These are phyloP conservation scores for Kurtzmaniella fragi DNA, from an alignment of 805 yeast species.

Conservation along the genomic window DNA sequence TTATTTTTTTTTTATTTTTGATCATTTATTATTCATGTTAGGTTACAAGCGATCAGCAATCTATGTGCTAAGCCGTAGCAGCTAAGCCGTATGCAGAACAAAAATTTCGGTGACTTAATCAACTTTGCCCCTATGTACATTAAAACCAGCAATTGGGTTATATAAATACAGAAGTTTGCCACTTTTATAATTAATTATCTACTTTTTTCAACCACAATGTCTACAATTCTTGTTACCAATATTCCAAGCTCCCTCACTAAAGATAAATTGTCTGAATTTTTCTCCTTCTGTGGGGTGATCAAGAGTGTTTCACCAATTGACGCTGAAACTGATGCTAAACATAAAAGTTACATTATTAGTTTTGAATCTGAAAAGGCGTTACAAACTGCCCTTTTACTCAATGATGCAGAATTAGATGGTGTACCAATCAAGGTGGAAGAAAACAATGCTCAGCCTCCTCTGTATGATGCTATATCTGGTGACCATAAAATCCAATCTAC, in stretches of 20 bases:
- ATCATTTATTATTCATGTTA: no score
- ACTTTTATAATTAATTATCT: no score
- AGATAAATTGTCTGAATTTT: constrained; percentile 57
- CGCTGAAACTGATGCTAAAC: constrained; percentile 19
- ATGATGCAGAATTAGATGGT: constrained; percentile 71
- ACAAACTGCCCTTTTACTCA: constrained; percentile 62
- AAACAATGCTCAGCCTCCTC: constrained; percentile 8
- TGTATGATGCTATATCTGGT: constrained; percentile 14
- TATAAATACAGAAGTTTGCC: no score
- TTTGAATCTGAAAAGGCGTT: constrained; percentile 60
- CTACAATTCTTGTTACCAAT: constrained; percentile 50
- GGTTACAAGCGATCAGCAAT: no score
- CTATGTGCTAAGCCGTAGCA: no score
- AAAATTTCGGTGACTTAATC: no score
- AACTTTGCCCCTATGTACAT: no score
- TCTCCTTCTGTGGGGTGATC: constrained; percentile 66
- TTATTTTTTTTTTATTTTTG: no score
- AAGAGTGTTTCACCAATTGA: constrained; percentile 25
- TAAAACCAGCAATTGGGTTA: no score
- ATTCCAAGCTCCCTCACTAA: constrained; percentile 47
- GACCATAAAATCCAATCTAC: constrained; percentile 18
- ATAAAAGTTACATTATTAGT: constrained; percentile 41
- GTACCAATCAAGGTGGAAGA: constrained; percentile 44
- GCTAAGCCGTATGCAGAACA: no score
- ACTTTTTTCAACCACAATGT: no score